phyloP scores from a whole-genome alignment of 352 stramenopile genomes.

The Pythium aquatile region DNA sequence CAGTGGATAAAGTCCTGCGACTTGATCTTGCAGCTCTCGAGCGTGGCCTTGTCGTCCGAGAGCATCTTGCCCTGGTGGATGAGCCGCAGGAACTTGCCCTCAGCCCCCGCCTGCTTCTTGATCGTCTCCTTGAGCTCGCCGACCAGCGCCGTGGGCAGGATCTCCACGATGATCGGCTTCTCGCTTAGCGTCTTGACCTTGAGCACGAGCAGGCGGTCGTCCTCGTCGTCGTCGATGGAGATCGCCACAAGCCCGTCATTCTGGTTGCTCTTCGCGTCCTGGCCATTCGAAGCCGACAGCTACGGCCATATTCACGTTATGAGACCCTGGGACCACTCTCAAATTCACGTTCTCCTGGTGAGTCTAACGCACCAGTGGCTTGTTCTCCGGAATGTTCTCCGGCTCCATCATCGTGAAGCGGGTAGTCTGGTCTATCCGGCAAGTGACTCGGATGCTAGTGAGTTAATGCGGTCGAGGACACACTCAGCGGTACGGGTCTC shows the following conservation, averaged over 20 bases:
- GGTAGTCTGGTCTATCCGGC: background rate
- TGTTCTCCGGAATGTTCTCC: slow-evolving; percentile 57
- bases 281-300: slow-evolving; percentile 26
- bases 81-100: slow-evolving; percentile 82
- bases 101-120: slow-evolving; percentile 70
- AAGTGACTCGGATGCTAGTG: background rate
- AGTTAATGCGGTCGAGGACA: background rate
- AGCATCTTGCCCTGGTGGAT: slow-evolving; percentile 90
- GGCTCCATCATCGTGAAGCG: slow-evolving; percentile 57
- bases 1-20: slow-evolving; percentile 86
- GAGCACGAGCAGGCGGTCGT: slow-evolving; percentile 42
- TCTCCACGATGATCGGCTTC: slow-evolving; percentile 80
- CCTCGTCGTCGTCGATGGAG: slow-evolving; percentile 47
- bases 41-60: slow-evolving; percentile 73
- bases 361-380: slow-evolving; percentile 46
- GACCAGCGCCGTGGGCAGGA: slow-evolving; percentile 52
- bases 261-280: slow-evolving; percentile 18
- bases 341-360: slow-evolving; percentile 3
- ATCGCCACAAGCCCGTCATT: slow-evolving; percentile 44
- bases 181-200: slow-evolving; percentile 88
- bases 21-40: slow-evolving; percentile 77
- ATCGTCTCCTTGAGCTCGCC: slow-evolving; percentile 74
- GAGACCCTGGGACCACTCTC: background rate
- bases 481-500: background rate
- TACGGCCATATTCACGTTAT: slow-evolving; percentile 19